Conservation (phyloP, 352 stramenopile genomes). For the Thalassiosira sp. region DNA sequence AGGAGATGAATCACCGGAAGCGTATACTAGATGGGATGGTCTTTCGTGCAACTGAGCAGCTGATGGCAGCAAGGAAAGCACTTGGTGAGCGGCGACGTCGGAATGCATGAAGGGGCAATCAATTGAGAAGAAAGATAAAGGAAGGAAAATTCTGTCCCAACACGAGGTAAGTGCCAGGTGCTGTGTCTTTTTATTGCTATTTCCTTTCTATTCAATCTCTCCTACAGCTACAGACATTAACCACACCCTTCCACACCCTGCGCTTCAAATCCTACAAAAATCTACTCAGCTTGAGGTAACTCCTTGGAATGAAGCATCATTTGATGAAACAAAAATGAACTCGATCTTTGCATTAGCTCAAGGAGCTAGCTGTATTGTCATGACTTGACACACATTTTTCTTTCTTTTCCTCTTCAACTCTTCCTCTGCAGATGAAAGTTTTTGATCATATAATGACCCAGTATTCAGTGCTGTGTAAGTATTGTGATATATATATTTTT, state of each 20-base stretch:
- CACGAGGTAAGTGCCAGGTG: slow-evolving; percentile 12
- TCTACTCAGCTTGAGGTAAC: slow-evolving; percentile 20
- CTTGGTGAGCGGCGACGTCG: slow-evolving; percentile 22
- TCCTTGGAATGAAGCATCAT: slow-evolving; percentile 2
- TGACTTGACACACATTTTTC: slow-evolving; percentile 7
- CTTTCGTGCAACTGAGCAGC: slow-evolving; percentile 34
- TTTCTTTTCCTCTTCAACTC: background rate
- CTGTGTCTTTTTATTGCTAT: background rate
- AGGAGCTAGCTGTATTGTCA: background rate
- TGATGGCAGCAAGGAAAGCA: slow-evolving; percentile 38
- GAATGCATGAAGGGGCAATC: background rate
- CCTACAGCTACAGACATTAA: slow-evolving; percentile 6
- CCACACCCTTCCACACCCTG: slow-evolving; percentile 10
- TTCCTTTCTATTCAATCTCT: slow-evolving; percentile 5
- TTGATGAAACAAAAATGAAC: background rate
- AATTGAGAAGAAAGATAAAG: background rate
- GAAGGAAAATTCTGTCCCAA: background rate
- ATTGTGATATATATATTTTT: background rate
- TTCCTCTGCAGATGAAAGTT: slow-evolving; percentile 6
- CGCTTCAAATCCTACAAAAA: background rate
- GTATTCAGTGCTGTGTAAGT: background rate
- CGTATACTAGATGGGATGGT: slow-evolving; percentile 46
- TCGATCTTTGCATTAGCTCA: background rate
- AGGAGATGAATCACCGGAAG: slow-evolving; percentile 49
- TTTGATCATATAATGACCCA: background rate